Percentiles rank a stretch among this genome's conserved stretches.
Conservation (phyloP, 2,329 filamentous ascomycete genomes). For the Alternaria hordeiaustralica region DNA sequence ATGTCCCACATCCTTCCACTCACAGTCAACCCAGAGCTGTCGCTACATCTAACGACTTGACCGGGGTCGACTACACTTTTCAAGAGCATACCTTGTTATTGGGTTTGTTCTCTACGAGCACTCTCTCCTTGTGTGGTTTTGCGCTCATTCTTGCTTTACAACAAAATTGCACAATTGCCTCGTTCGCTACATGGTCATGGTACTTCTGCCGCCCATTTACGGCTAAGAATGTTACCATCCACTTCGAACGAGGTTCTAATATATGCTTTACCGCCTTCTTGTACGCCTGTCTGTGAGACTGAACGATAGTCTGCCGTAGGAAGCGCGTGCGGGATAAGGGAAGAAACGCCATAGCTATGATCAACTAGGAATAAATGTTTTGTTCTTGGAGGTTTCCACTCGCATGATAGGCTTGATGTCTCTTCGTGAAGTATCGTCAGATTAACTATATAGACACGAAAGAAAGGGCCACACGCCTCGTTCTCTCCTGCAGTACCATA, state of each 20-base stretch:
- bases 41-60: conserved; percentile 4
- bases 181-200: background rate
- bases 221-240: background rate
- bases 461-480: background rate
- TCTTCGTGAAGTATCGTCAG: background rate
- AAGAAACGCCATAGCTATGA: background rate
- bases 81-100: background rate
- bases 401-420: background rate
- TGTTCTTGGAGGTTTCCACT: background rate
- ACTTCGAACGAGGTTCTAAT: background rate
- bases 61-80: background rate
- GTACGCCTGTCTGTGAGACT: background rate
- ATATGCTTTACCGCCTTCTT: background rate
- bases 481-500: background rate
- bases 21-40: conserved; percentile 4
- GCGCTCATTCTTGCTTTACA: background rate
- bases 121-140: background rate
- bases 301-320: background rate
- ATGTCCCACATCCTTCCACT: background rate
- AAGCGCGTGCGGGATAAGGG: background rate
- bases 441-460: background rate
- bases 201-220: background rate
- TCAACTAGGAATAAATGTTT: background rate
- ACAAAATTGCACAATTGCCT: background rate
- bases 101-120: background rate